These are phyloP conservation scores for Cornus kousa DNA, from an alignment of 148 eudicot species.

Conservation along the genomic window DNA sequence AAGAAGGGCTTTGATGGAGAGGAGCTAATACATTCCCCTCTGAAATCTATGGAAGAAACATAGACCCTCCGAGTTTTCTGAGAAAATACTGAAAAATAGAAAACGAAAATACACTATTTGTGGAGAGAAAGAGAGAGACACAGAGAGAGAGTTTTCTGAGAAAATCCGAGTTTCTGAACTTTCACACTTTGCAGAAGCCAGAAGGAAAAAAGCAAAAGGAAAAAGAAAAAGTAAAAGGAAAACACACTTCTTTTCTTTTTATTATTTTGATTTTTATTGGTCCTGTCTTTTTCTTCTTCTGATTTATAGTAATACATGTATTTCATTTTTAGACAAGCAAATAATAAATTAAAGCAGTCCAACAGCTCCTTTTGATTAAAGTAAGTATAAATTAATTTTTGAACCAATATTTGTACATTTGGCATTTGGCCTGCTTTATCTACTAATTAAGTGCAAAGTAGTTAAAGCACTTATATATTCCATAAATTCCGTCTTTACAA, in stretches of 20 bases:
- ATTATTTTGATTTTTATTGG: neutral
- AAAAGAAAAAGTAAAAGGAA: neutral
- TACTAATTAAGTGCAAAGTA: too few species aligned
- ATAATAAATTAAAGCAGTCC: too few species aligned
- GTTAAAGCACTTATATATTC: too few species aligned
- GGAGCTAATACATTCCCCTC: neutral
- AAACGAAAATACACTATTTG: too few species aligned
- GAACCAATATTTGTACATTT: neutral
- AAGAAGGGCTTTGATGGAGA: neutral
- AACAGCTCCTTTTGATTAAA: too few species aligned
- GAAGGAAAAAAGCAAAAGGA: neutral
- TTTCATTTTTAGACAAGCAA: too few species aligned
- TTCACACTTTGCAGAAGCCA: conserved; percentile 3
- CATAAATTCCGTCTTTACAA: too few species aligned
- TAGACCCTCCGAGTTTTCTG: neutral
- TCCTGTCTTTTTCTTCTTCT: neutral
- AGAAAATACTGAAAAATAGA: neutral
- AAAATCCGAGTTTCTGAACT: neutral
- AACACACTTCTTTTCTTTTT: neutral
- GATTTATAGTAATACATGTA: too few species aligned
- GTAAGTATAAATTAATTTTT: too few species aligned
- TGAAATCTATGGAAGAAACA: neutral
- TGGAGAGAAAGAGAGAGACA: neutral
- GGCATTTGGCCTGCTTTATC: too few species aligned
- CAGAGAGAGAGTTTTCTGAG: neutral